Evolutionary conservation across 345 rosid species (phyloP).

Genomic region (Boechera divaricarpa): DNA sequence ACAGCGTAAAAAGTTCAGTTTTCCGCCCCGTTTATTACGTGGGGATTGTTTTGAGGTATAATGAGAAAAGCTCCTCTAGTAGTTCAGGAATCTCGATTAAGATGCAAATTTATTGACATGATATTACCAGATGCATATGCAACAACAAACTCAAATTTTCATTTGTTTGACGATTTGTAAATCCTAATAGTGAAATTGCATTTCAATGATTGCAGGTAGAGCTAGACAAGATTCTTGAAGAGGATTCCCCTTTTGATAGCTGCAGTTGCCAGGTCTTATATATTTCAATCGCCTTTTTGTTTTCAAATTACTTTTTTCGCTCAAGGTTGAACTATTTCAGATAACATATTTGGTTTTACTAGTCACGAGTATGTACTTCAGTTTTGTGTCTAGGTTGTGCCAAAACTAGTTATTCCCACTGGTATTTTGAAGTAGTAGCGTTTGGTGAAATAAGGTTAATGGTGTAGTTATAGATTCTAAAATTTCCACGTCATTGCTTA

Average conservation of each 20-base stretch:
- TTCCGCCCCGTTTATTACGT: too few species aligned
- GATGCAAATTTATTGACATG: too few species aligned
- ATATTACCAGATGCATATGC: not conserved
- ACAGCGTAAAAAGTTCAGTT: too few species aligned
- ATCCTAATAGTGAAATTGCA: conserved; percentile 21
- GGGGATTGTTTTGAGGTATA: too few species aligned
- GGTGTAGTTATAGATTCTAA: conserved; percentile 31
- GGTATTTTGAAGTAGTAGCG: not conserved
- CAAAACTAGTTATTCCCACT: not conserved
- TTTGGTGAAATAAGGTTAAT: conserved; percentile 9
- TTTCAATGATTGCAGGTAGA: conserved; percentile 61
- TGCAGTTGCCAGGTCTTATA: conserved; percentile 95
- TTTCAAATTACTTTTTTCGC: not conserved
- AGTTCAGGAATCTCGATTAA: too few species aligned
- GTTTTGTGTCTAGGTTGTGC: not conserved
- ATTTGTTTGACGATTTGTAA: not conserved
- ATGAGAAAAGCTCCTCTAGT: too few species aligned
- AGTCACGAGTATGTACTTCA: not conserved
- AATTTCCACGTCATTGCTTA: not conserved
- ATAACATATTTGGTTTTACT: conserved; percentile 21
- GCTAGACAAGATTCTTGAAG: conserved; percentile 81
- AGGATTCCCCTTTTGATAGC: too few species aligned
- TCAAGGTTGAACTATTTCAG: not conserved
- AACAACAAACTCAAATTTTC: not conserved
- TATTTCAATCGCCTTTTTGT: not conserved